Conservation (phyloP, 768 basidiomycete genomes). For the Lactarius hengduanensis region DNA sequence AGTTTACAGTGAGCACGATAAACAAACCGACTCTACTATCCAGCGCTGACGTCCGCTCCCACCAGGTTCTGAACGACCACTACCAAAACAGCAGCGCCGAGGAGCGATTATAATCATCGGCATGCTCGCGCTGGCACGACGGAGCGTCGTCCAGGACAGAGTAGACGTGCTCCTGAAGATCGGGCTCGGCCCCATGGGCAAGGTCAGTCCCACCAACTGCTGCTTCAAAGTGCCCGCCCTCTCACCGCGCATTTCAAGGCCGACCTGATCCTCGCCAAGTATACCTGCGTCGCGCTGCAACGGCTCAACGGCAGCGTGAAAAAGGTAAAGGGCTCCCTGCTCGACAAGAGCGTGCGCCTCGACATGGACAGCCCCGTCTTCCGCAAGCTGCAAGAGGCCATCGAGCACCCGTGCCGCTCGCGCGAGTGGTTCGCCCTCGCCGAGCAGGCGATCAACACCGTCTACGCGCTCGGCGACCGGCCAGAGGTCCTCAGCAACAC, state of each 20-base stretch:
- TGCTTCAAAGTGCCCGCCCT: background rate
- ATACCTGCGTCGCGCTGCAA: conserved; percentile 91
- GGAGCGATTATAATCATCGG: conserved; percentile 96
- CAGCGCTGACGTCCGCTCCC: background rate
- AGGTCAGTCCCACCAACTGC: conserved; percentile 45
- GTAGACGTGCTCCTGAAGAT: conserved; percentile 84
- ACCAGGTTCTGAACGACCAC: conserved; percentile 66
- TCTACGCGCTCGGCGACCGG: conserved; percentile 91
- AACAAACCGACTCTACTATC: background rate
- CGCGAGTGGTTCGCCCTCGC: conserved; percentile 97
- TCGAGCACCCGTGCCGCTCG: conserved; percentile 75
- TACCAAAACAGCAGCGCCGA: conserved; percentile 84
- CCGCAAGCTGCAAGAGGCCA: conserved; percentile 72
- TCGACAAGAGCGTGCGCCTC: conserved; percentile 81
- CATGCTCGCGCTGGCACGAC: conserved; percentile 88
- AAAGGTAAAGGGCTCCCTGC: conserved; percentile 94
- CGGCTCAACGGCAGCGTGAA: conserved; percentile 92
- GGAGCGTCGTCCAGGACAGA: conserved; percentile 73
- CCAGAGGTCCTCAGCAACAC: conserved; percentile 81
- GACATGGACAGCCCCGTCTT: conserved; percentile 89
- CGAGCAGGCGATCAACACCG: conserved; percentile 95
- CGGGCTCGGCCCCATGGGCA: conserved; percentile 81
- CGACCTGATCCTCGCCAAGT: conserved; percentile 87
- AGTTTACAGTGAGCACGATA: conserved; percentile 72
- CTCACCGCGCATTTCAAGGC: conserved; percentile 43